Evolutionary conservation across 192 early-diverging fungal genomes (phyloP).

Genomic region (Gonapodya prolifera): DNA sequence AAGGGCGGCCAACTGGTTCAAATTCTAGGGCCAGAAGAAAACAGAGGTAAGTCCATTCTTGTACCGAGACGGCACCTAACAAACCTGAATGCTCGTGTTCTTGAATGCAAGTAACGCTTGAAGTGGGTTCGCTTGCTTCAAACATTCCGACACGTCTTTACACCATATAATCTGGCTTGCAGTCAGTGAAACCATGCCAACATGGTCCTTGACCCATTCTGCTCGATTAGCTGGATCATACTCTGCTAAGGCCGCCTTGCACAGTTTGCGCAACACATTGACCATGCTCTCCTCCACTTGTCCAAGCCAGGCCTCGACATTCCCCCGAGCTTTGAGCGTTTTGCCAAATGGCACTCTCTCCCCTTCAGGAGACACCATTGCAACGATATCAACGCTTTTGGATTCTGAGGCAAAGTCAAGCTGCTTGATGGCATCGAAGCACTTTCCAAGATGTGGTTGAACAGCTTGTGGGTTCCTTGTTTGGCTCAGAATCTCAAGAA

Average conservation of each 20-base stretch:
- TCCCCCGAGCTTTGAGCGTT: slow-evolving; percentile 43
- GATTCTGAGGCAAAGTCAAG: slow-evolving; percentile 33
- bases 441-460: slow-evolving; percentile 39
- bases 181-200: slow-evolving; percentile 46
- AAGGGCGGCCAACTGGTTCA: slow-evolving; percentile 41
- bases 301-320: slow-evolving; percentile 52
- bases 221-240: slow-evolving; percentile 57
- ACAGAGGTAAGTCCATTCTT: background rate
- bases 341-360: slow-evolving; percentile 42
- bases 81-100: slow-evolving; percentile 55
- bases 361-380: slow-evolving; percentile 49
- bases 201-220: slow-evolving; percentile 56
- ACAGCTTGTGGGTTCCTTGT: slow-evolving; percentile 47
- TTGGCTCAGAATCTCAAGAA: slow-evolving; percentile 54
- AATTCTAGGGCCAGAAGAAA: slow-evolving; percentile 27
- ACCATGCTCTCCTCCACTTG: slow-evolving; percentile 42
- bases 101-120: slow-evolving; percentile 53
- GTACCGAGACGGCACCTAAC: slow-evolving; percentile 20
- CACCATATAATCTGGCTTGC: slow-evolving; percentile 57
- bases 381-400: slow-evolving; percentile 36
- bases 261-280: slow-evolving; percentile 29
- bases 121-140: slow-evolving; percentile 42
- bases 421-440: slow-evolving; percentile 41
- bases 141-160: slow-evolving; percentile 49
- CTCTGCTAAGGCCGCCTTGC: slow-evolving; percentile 37